phyloP scores from a whole-genome alignment of 805 yeast genomes.

The Metschnikowia dekortorum region DNA sequence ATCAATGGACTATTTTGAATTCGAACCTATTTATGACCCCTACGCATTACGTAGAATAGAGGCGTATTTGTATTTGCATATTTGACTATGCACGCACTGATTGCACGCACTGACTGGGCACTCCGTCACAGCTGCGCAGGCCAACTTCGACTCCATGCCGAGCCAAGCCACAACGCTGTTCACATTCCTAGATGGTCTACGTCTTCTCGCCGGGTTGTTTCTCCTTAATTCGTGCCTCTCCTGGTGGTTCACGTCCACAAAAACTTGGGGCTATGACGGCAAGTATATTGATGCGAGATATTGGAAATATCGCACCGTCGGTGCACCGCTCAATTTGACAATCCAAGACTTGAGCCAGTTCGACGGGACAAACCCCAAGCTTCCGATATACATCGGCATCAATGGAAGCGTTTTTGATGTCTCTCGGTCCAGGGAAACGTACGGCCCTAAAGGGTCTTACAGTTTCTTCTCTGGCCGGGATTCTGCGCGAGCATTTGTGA shows the following conservation, averaged over 20 bases:
- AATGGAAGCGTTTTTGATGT: conserved; percentile 67
- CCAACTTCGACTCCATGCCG: background rate
- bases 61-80: background rate
- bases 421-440: conserved; percentile 42
- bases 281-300: conserved; percentile 44
- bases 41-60: background rate
- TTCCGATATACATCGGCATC: conserved; percentile 57
- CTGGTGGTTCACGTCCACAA: conserved; percentile 53
- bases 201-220: conserved; percentile 44
- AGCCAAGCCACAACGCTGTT: conserved; percentile 1
- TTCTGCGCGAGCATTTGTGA: conserved; percentile 63
- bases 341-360: conserved; percentile 43
- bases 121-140: background rate
- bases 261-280: conserved; percentile 61
- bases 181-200: conserved; percentile 34
- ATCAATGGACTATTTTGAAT: background rate
- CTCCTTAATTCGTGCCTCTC: conserved; percentile 47
- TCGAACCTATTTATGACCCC: background rate
- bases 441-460: conserved; percentile 60
- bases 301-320: conserved; percentile 22
- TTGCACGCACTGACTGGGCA: background rate
- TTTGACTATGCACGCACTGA: no score
- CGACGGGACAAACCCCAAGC: conserved; percentile 43
- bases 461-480: conserved; percentile 58
- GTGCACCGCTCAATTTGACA: conserved; percentile 30